Conservation (phyloP, 2,329 filamentous ascomycete species). For the Nothophaeocryptopus gaeumannii region DNA sequence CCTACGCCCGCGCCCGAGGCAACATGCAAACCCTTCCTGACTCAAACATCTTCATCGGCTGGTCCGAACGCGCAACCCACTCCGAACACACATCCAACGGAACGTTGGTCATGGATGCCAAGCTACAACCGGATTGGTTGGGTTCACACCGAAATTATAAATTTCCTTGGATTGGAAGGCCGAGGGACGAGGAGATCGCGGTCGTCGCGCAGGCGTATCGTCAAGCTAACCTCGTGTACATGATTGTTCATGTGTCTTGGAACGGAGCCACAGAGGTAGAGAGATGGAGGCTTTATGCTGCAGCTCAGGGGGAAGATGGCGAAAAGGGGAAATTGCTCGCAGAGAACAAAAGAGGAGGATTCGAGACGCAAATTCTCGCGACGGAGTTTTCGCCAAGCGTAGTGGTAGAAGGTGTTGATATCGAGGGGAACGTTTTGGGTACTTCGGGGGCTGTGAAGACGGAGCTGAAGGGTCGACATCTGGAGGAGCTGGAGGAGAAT, state of each 20-base stretch:
- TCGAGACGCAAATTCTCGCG: too few species aligned
- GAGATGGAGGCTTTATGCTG: background rate
- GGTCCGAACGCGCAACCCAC: constrained; percentile 34
- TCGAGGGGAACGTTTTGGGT: too few species aligned
- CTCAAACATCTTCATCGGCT: constrained; percentile 54
- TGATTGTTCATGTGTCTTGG: background rate
- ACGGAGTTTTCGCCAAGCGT: too few species aligned
- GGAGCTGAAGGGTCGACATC: too few species aligned
- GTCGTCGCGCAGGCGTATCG: background rate
- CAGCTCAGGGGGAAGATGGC: too few species aligned
- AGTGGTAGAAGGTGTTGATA: too few species aligned
- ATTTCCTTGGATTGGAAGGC: constrained; percentile 43
- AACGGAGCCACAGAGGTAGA: constrained; percentile 3
- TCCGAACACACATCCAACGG: constrained; percentile 44
- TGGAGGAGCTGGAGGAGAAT: too few species aligned
- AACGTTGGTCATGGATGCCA: constrained; percentile 49
- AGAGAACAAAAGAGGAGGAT: too few species aligned
- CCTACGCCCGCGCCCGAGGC: constrained; percentile 40
- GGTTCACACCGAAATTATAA: constrained; percentile 52
- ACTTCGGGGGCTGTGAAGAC: too few species aligned
- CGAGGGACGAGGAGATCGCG: background rate
- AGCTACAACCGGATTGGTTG: constrained; percentile 31
- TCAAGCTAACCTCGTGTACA: too few species aligned
- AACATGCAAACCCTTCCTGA: constrained; percentile 45
- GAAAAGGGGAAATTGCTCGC: too few species aligned